Conservation (phyloP, 352 stramenopile species). For the Globisporangium mamillatum region DNA sequence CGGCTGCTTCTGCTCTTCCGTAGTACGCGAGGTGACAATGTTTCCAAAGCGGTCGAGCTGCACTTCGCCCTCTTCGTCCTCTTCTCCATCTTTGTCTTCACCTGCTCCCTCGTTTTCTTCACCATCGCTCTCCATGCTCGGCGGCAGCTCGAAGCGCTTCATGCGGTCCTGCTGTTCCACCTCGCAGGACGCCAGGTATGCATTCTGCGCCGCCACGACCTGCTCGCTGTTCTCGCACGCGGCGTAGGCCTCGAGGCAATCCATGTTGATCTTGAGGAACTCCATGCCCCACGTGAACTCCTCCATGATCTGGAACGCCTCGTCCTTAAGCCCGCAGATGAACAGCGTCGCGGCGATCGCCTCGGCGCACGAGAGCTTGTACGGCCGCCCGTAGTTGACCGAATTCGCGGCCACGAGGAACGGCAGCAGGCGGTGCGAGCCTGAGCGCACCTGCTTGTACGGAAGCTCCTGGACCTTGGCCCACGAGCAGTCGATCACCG, state of each 20-base stretch:
- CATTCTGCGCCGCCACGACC: conserved; percentile 74
- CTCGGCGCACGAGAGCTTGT: conserved; percentile 97
- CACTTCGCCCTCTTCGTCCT: conserved; percentile 15
- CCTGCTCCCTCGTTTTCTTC: conserved; percentile 28
- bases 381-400: conserved; percentile 98
- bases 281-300: conserved; percentile 94
- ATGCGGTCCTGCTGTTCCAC: conserved; percentile 52
- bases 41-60: conserved; percentile 18
- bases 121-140: conserved; percentile 55
- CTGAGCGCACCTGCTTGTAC: conserved; percentile 92
- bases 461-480: conserved; percentile 94
- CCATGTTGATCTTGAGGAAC: conserved; percentile 94
- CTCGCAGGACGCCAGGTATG: conserved; percentile 64
- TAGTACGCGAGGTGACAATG: neutral
- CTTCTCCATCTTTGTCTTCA: conserved; percentile 30
- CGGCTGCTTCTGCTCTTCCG: neutral
- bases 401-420: conserved; percentile 98
- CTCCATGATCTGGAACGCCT: conserved; percentile 88
- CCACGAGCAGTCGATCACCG: conserved; percentile 98
- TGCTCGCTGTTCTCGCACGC: conserved; percentile 64
- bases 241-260: conserved; percentile 88
- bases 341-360: conserved; percentile 96
- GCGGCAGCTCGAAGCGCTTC: conserved; percentile 56
- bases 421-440: conserved; percentile 94
- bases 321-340: conserved; percentile 93